Evolutionary conservation across 2,329 filamentous ascomycete species (phyloP).

Genomic region (Xylariaceae sp.): DNA sequence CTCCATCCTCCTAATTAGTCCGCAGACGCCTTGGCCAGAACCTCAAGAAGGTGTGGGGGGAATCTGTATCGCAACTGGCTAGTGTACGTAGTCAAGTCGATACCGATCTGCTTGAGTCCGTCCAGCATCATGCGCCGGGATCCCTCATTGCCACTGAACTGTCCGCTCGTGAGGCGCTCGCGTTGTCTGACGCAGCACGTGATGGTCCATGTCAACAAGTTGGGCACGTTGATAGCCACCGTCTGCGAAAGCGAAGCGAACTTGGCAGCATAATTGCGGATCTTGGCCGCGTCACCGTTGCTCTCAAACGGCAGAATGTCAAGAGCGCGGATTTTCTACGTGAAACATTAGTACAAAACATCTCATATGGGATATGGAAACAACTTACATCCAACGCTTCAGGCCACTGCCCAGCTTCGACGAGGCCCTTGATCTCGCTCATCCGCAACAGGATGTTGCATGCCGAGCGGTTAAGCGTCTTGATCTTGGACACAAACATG

Average conservation of each 20-base stretch:
- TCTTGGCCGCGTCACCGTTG: conserved; percentile 66
- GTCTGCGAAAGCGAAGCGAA: conserved; percentile 75
- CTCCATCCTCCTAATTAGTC: conserved; percentile 37
- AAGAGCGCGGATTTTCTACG: conserved; percentile 64
- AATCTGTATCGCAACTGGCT: conserved; percentile 88
- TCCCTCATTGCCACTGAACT: conserved; percentile 69
- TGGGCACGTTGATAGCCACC: conserved; percentile 83
- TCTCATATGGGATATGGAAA: too few species aligned
- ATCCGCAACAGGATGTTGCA: conserved; percentile 55
- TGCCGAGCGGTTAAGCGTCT: conserved; percentile 51
- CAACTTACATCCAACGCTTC: conserved; percentile 52
- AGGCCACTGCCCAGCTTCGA: conserved; percentile 52
- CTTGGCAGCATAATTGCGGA: conserved; percentile 73
- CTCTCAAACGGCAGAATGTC: conserved; percentile 77
- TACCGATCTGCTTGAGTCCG: conserved; percentile 70
- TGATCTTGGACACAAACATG: conserved; percentile 56
- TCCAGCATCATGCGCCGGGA: conserved; percentile 60
- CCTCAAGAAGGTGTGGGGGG: conserved; percentile 81
- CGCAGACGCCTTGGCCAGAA: conserved; percentile 72
- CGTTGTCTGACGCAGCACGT: conserved; percentile 76
- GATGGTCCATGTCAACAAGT: conserved; percentile 90
- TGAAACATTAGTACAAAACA: conserved; percentile 12
- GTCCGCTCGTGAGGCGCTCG: conserved; percentile 61
- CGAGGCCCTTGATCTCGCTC: conserved; percentile 55
- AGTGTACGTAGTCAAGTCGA: conserved; percentile 90